Evolutionary conservation across 805 yeast genomes (phyloP).

Genomic region (Teunomyces cretensis): DNA sequence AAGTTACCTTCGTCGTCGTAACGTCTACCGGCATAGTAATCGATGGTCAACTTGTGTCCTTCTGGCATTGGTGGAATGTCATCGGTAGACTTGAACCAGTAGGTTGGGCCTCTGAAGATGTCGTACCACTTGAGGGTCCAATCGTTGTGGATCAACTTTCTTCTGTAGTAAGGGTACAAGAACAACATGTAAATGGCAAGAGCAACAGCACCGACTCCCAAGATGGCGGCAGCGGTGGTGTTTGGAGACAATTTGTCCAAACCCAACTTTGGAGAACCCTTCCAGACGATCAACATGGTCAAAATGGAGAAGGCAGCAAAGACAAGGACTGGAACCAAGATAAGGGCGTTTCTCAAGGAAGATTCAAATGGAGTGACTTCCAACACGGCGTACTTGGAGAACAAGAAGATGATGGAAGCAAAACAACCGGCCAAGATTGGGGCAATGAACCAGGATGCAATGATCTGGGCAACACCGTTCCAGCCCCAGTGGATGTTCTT

Average conservation of each 20-base stretch:
- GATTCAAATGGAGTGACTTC: conserved; percentile 48
- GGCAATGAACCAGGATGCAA: conserved; percentile 81
- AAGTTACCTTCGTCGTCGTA: conserved; percentile 16
- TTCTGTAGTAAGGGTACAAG: conserved; percentile 59
- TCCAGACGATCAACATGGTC: conserved; percentile 78
- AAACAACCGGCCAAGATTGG: conserved; percentile 67
- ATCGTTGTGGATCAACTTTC: conserved; percentile 61
- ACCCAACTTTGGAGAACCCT: conserved; percentile 70
- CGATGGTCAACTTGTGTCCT: conserved; percentile 54
- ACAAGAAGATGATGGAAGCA: conserved; percentile 56
- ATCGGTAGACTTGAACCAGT: conserved; percentile 53
- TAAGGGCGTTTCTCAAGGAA: conserved; percentile 54
- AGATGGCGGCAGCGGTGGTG: conserved; percentile 56
- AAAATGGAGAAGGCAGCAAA: conserved; percentile 59
- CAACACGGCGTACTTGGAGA: conserved; percentile 60
- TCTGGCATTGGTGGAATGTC: conserved; percentile 67
- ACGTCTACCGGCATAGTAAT: conserved; percentile 66
- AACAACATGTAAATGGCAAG: conserved; percentile 49
- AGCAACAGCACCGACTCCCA: conserved; percentile 67
- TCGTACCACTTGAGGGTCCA: conserved; percentile 66
- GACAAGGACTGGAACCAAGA: conserved; percentile 60
- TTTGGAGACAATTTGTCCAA: conserved; percentile 53
- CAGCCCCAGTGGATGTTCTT: conserved; percentile 70
- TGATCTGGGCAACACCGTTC: conserved; percentile 68
- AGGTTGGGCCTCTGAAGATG: conserved; percentile 54